Evolutionary conservation across 805 yeast genomes (phyloP).

Genomic region (Saccharomyces jurei): DNA sequence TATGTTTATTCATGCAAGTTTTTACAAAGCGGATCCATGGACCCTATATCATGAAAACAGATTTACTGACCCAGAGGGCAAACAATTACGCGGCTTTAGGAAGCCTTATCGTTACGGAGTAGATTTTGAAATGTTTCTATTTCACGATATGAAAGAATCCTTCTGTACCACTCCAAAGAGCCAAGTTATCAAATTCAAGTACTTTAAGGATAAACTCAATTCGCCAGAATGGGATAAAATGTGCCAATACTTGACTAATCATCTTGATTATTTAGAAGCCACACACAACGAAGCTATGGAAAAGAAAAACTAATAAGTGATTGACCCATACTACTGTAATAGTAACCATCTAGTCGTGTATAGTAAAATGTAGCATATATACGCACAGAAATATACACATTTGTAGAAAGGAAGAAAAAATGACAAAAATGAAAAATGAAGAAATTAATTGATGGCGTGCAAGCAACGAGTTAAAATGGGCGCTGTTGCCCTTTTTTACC

Average conservation of each 20-base stretch:
- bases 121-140: constrained; percentile 24
- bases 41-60: constrained; percentile 13
- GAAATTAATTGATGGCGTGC: not conserved
- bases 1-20: constrained; percentile 34
- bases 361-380: not conserved
- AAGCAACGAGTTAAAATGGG: not conserved
- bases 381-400: not conserved
- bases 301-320: not conserved
- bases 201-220: constrained; percentile 7
- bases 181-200: constrained; percentile 10
- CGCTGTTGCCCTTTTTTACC: not conserved
- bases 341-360: not conserved
- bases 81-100: constrained; percentile 21
- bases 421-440: not conserved
- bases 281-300: constrained; percentile 4
- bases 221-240: constrained; percentile 14
- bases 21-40: constrained; percentile 32
- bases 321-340: not conserved
- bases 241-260: constrained; percentile 16
- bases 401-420: not conserved
- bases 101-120: constrained; percentile 10
- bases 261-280: constrained; percentile 9
- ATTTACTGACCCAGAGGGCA: constrained; percentile 13
- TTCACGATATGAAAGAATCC: constrained; percentile 8
- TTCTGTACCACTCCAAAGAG: constrained; percentile 11